Evolutionary conservation across 148 eudicot genomes (phyloP).

Genomic region (Amaranthus hypochondriacus): DNA sequence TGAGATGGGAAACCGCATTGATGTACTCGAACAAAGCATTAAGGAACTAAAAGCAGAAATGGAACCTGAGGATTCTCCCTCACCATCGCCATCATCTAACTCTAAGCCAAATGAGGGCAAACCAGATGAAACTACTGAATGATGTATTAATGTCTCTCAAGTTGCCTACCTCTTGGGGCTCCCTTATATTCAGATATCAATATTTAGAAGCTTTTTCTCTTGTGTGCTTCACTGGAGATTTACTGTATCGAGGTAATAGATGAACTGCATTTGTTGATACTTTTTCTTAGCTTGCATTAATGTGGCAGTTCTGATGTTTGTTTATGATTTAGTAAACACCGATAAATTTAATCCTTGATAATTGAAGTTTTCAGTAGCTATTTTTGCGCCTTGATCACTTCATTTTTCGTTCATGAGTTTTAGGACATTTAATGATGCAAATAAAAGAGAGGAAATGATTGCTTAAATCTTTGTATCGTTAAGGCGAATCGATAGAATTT

Average conservation of each 20-base stretch:
- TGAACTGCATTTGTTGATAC: neutral
- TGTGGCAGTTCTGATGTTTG: neutral
- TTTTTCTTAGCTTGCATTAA: neutral
- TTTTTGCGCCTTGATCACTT: neutral
- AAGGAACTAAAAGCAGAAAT: constrained; percentile 66
- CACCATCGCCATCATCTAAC: constrained; percentile 50
- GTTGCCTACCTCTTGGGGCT: constrained; percentile 4
- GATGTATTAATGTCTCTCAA: neutral
- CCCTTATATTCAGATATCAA: neutral
- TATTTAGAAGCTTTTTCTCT: neutral
- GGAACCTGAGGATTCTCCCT: constrained; percentile 74
- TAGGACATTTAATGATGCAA: too few species aligned
- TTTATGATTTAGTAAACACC: neutral
- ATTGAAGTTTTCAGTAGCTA: neutral
- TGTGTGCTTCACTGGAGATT: neutral
- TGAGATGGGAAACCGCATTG: constrained; percentile 82
- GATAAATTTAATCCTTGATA: neutral
- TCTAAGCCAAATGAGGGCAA: constrained; percentile 36
- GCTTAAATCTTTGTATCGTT: too few species aligned
- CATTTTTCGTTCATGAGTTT: neutral
- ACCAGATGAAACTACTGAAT: constrained; percentile 33
- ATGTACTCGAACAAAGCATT: constrained; percentile 78
- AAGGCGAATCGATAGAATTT: too few species aligned
- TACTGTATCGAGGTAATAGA: neutral
- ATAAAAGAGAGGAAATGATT: too few species aligned